phyloP scores from a whole-genome alignment of 352 stramenopile genomes.

The Pythium oligandrum region DNA sequence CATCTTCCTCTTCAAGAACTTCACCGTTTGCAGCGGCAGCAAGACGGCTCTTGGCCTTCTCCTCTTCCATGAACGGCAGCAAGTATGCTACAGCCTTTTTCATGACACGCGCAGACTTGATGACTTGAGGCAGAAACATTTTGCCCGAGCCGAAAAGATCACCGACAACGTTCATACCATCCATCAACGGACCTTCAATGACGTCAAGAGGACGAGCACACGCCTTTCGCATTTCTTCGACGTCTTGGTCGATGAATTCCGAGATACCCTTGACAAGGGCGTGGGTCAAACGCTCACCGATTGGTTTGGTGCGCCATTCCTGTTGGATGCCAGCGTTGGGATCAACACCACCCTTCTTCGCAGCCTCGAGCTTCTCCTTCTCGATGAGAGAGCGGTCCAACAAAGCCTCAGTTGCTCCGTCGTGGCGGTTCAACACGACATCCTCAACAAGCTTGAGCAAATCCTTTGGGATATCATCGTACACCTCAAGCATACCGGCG shows the following conservation, averaged over 20 bases:
- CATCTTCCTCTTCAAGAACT: constrained; percentile 73
- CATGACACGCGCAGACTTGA: constrained; percentile 98
- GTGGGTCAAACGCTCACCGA: constrained; percentile 92
- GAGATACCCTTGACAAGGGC: constrained; percentile 97
- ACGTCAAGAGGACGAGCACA: constrained; percentile 89
- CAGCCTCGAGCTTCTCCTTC: constrained; percentile 70
- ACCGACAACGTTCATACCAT: constrained; percentile 98
- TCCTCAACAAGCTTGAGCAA: constrained; percentile 90
- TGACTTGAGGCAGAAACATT: constrained; percentile 99
- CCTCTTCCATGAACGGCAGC: constrained; percentile 97
- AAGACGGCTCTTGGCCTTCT: constrained; percentile 89
- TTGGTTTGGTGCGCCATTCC: constrained; percentile 89
- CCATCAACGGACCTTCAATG: constrained; percentile 98
- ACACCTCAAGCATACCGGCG: constrained; percentile 82
- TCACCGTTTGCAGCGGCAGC: constrained; percentile 75
- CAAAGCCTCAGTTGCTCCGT: constrained; percentile 90
- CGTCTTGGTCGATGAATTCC: constrained; percentile 93
- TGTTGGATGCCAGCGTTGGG: constrained; percentile 47
- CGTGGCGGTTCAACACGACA: constrained; percentile 90
- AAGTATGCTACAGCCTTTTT: constrained; percentile 98
- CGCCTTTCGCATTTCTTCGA: constrained; percentile 90
- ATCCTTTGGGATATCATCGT: constrained; percentile 82
- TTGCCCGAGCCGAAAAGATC: constrained; percentile 96
- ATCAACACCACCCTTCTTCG: constrained; percentile 79
- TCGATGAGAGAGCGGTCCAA: constrained; percentile 87